phyloP scores from a whole-genome alignment of 2,329 filamentous ascomycete species.

The Phialophora tarda region DNA sequence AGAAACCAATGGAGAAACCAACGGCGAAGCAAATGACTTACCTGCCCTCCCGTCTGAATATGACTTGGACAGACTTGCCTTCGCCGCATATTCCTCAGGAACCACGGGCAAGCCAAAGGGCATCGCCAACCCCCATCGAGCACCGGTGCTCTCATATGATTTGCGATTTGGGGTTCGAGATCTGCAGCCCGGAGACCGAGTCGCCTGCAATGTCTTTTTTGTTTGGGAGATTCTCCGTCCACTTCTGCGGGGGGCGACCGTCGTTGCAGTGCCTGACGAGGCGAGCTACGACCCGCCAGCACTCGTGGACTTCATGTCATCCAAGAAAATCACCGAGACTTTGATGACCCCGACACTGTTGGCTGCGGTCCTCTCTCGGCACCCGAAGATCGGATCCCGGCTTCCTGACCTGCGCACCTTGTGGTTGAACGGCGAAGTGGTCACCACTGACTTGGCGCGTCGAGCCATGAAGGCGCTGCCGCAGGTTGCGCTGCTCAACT shows the following conservation, averaged over 20 bases:
- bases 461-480: conserved; percentile 72
- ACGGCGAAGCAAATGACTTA: conserved; percentile 52
- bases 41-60: conserved; percentile 64
- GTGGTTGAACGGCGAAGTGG: conserved; percentile 84
- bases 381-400: conserved; percentile 67
- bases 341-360: conserved; percentile 83
- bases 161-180: conserved; percentile 73
- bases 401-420: conserved; percentile 71
- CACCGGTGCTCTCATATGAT: conserved; percentile 75
- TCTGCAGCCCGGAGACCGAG: conserved; percentile 72
- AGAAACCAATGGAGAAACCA: conserved; percentile 46
- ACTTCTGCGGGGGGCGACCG: conserved; percentile 75
- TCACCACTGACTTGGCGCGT: conserved; percentile 75
- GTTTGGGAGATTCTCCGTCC: conserved; percentile 84
- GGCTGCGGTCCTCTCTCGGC: conserved; percentile 72
- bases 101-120: conserved; percentile 81
- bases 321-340: conserved; percentile 74
- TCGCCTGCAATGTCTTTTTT: conserved; percentile 89
- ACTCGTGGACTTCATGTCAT: conserved; percentile 71
- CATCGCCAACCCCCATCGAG: conserved; percentile 78
- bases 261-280: conserved; percentile 75
- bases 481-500: conserved; percentile 72
- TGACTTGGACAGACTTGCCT: conserved; percentile 75
- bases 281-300: conserved; percentile 77
- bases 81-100: conserved; percentile 81